These are phyloP conservation scores for Neurospora pannonica DNA, from an alignment of 495 filamentous ascomycete genomes.

Conservation along the genomic window DNA sequence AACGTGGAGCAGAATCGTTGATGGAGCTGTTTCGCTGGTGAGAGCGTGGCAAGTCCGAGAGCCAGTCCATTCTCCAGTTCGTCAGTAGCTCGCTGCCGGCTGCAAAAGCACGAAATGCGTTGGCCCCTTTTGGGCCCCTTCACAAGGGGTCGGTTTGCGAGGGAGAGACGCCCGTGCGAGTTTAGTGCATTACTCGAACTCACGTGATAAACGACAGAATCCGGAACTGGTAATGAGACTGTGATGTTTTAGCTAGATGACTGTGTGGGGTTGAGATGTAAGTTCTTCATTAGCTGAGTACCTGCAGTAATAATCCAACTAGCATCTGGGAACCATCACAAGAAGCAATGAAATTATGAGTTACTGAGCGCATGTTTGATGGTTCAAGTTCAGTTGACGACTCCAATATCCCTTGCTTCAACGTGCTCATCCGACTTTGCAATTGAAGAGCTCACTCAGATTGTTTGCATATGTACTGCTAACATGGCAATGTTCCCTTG, in stretches of 20 bases:
- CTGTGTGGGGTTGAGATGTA: neutral
- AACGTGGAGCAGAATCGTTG: neutral
- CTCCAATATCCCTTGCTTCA: neutral
- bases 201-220: neutral
- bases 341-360: neutral
- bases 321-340: neutral
- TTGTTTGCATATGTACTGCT: neutral
- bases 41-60: neutral
- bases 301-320: neutral
- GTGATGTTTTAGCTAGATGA: neutral
- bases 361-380: neutral
- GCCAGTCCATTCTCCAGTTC: neutral
- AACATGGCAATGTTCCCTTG: neutral
- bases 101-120: neutral
- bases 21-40: neutral
- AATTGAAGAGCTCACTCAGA: neutral
- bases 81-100: neutral
- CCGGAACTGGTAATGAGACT: neutral
- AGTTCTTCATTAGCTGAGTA: neutral
- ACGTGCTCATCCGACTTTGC: neutral
- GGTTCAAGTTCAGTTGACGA: neutral
- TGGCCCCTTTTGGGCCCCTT: neutral
- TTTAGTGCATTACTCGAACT: neutral
- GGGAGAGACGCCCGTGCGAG: neutral
- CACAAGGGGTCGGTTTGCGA: neutral